Percentiles rank a stretch among this genome's conserved stretches.
These are phyloP conservation scores for Termitomyces eurrhizus DNA, from an alignment of 768 basidiomycete genomes.

Conservation along the genomic window DNA sequence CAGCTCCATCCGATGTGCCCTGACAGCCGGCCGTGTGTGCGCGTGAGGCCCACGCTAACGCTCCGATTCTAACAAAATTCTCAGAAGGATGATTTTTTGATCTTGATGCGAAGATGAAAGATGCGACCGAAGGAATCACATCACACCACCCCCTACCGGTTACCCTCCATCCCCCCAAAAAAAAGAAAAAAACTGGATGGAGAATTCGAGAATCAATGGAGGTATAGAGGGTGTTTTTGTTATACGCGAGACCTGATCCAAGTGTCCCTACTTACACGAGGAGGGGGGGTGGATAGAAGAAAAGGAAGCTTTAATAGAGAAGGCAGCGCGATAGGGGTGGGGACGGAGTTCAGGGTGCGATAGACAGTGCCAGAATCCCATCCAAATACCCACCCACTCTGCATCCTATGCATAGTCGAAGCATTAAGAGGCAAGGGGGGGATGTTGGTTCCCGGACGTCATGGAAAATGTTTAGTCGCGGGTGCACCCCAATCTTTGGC, in stretches of 20 bases:
- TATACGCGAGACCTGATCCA: background rate
- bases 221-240: background rate
- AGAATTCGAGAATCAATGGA: background rate
- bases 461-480: background rate
- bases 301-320: background rate
- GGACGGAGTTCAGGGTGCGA: too few species aligned
- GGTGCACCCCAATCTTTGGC: background rate
- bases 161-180: too few species aligned
- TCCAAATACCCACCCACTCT: background rate
- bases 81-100: background rate
- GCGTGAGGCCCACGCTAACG: background rate
- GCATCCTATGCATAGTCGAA: background rate
- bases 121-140: too few species aligned
- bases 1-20: background rate
- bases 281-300: too few species aligned
- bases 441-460: background rate
- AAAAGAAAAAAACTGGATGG: background rate
- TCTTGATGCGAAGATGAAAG: background rate
- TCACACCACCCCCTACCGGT: too few species aligned
- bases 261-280: too few species aligned
- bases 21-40: conserved; percentile 1
- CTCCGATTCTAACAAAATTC: background rate
- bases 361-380: background rate
- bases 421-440: too few species aligned
- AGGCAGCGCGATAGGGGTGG: background rate